Percentiles rank a stretch among this genome's conserved stretches.
phyloP scores from a whole-genome alignment of 768 basidiomycete species.

The Paxillus rubicundulus region DNA sequence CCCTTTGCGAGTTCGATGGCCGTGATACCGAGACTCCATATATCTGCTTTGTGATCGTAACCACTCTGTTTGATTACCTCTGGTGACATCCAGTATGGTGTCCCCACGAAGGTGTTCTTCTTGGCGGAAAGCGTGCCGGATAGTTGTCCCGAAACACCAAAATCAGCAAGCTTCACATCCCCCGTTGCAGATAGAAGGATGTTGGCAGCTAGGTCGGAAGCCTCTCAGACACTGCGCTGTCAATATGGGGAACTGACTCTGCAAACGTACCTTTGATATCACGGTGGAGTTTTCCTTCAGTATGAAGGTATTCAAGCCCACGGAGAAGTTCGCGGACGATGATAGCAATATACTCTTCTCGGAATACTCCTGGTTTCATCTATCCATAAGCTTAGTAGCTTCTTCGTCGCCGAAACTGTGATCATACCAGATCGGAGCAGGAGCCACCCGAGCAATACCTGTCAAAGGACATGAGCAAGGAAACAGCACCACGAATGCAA shows the following conservation, averaged over 20 bases:
- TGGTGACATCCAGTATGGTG: conserved; percentile 99
- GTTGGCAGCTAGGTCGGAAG: conserved; percentile 69
- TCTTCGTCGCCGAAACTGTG: conserved; percentile 1
- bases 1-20: conserved; percentile 97
- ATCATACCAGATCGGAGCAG: conserved; percentile 88
- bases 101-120: conserved; percentile 98
- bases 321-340: conserved; percentile 88
- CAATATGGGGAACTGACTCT: not conserved
- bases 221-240: not conserved
- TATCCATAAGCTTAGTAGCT: conserved; percentile 32
- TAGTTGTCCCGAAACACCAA: conserved; percentile 97
- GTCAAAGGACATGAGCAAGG: conserved; percentile 8
- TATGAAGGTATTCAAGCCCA: conserved; percentile 93
- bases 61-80: conserved; percentile 99
- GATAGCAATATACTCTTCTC: conserved; percentile 99
- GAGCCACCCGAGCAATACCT: conserved; percentile 98
- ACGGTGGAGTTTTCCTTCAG: conserved; percentile 95
- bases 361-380: conserved; percentile 99
- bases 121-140: conserved; percentile 89
- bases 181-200: conserved; percentile 89
- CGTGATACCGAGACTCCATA: conserved; percentile 97
- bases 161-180: conserved; percentile 97
- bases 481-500: not conserved
- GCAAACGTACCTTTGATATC: conserved; percentile 86
- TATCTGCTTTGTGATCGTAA: conserved; percentile 98